These are phyloP conservation scores for Wallacemonas sp. DNA, from an alignment of 208 protist genomes.

Conservation along the genomic window DNA sequence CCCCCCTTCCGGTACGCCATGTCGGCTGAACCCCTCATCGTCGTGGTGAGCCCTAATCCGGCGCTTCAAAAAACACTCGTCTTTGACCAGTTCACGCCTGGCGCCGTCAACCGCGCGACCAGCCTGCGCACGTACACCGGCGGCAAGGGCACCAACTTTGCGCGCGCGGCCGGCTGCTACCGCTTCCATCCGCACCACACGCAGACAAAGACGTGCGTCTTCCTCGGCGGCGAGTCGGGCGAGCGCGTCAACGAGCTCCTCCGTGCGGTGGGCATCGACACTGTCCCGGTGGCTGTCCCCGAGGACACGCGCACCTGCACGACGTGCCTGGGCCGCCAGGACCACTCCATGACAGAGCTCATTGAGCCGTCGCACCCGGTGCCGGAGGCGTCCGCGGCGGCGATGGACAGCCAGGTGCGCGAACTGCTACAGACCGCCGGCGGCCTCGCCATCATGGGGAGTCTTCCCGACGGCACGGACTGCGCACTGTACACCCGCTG, in stretches of 20 bases:
- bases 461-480: constrained; percentile 30
- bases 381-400: constrained; percentile 22
- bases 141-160: constrained; percentile 50
- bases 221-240: constrained; percentile 33
- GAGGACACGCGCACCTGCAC: constrained; percentile 38
- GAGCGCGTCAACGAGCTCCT: constrained; percentile 23
- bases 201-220: constrained; percentile 26
- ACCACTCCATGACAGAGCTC: constrained; percentile 43
- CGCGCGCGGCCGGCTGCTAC: constrained; percentile 30
- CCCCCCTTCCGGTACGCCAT: not conserved
- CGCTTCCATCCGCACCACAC: constrained; percentile 14
- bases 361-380: constrained; percentile 34
- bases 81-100: constrained; percentile 28
- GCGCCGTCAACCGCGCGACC: constrained; percentile 34
- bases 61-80: constrained; percentile 40
- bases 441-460: constrained; percentile 42
- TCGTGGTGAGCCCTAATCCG: constrained; percentile 37
- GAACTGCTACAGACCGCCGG: constrained; percentile 18
- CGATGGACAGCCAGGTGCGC: constrained; percentile 20
- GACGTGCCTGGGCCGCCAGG: constrained; percentile 29
- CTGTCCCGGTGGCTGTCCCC: constrained; percentile 19
- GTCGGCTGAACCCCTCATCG: constrained; percentile 6
- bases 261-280: constrained; percentile 25
- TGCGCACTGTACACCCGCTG: constrained; percentile 34
- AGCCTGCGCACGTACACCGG: constrained; percentile 28